Conservation (phyloP, 108 stramenopile genomes). For the Epithemia pelagica region DNA sequence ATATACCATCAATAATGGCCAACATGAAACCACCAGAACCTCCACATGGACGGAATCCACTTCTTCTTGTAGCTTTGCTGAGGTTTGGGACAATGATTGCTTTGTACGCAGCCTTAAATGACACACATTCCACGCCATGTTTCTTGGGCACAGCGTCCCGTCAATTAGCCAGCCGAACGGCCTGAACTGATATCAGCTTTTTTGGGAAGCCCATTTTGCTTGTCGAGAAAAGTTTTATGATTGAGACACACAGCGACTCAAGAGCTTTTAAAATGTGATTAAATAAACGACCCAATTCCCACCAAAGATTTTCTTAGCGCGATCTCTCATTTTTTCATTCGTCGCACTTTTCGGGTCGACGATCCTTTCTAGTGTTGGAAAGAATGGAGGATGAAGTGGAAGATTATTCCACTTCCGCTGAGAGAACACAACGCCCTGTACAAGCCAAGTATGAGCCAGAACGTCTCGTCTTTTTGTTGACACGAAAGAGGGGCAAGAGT, state of each 20-base stretch:
- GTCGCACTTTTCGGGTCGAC: no score
- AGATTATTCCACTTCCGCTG: no score
- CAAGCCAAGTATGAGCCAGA: slow-evolving; percentile 1
- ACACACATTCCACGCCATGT: slow-evolving; percentile 1
- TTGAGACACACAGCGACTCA: no score
- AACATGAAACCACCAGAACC: neutral
- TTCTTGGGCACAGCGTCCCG: slow-evolving; percentile 19
- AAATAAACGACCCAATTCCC: no score
- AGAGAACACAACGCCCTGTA: neutral
- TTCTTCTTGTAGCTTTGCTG: neutral
- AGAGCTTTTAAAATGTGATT: no score
- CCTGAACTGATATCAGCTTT: slow-evolving; percentile 20
- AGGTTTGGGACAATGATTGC: slow-evolving; percentile 11
- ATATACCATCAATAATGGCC: neutral
- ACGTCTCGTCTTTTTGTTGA: slow-evolving; percentile 30
- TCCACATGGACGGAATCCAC: slow-evolving; percentile 12
- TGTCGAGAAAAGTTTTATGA: no score
- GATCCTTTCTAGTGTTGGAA: no score
- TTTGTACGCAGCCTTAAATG: slow-evolving; percentile 20
- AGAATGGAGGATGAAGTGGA: no score
- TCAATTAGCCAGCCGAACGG: slow-evolving; percentile 35
- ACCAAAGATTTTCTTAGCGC: no score
- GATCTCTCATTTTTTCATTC: no score
- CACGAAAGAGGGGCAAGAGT: slow-evolving; percentile 40
- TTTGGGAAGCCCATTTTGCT: no score